phyloP scores from a whole-genome alignment of 129 eudicot species.

The Oenanthe sinensis region DNA sequence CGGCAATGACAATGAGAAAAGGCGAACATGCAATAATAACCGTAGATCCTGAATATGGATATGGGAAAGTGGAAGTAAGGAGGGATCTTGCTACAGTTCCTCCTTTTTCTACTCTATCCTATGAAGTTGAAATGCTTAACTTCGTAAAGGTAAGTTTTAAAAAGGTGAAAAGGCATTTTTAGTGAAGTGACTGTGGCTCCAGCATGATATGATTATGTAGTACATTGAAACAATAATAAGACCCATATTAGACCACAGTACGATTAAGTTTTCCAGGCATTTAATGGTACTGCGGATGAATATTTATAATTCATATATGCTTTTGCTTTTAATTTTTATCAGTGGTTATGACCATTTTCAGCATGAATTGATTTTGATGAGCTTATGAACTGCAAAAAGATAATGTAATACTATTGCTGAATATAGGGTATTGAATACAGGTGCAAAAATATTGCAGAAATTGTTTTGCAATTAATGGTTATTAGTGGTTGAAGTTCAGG shows the following conservation, averaged over 20 bases:
- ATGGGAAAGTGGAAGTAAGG: conserved; percentile 38
- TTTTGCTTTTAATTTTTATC: background rate
- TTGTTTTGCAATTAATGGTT: background rate
- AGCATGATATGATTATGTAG: background rate
- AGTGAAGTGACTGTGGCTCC: background rate
- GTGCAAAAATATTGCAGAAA: background rate
- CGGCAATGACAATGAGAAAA: conserved; percentile 54
- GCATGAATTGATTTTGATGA: background rate
- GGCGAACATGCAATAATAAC: conserved; percentile 55
- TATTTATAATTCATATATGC: background rate
- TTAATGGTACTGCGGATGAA: background rate
- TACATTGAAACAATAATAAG: background rate
- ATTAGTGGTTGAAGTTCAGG: background rate
- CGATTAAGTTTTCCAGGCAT: background rate
- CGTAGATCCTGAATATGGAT: conserved; percentile 49
- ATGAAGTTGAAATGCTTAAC: conserved; percentile 59
- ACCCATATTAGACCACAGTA: background rate
- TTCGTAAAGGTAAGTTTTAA: conserved; percentile 43
- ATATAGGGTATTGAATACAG: background rate
- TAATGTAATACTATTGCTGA: background rate
- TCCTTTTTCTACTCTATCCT: conserved; percentile 41
- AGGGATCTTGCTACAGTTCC: conserved; percentile 42
- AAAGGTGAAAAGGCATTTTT: background rate
- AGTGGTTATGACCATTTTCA: background rate
- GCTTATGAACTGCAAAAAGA: background rate